Evolutionary conservation across 352 stramenopile genomes (phyloP), one percentile per base, ranked within the genome.

Genomic region (Pythium brassicae): DNA sequence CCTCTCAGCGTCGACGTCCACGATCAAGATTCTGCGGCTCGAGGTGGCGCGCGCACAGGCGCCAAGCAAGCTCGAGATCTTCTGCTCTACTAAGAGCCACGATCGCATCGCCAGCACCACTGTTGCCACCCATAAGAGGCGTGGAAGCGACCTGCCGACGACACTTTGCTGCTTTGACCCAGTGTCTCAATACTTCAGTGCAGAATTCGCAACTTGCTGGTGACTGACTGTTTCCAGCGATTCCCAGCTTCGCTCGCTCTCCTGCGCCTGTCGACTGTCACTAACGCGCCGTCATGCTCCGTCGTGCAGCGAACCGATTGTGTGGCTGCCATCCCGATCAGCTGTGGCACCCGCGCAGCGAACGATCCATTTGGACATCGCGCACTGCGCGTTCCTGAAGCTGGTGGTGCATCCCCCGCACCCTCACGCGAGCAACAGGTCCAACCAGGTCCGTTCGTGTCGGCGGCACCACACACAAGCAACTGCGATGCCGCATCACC

Each of bases 141-240:
- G 5, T 35, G 5, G 29, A 35, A 35, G 29, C 29, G 29, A 35
- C 29, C 10, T 35, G 29, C 5, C 29, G 10, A 10, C 10, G 29
- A 10, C 19, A 46, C 19, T 19, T 46, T 12, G 20, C 20, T 19
- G 20, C 11, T 49, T 53, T 25, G 70, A 78, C 14, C 19, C 48
- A 14, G 51, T 76, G 11, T 74, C 70, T 44, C 62, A 62, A 4
- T 78, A 74, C 62, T 58, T 76, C 22, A 69, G 61, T 45, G 57
- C 50, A 12, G 45, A 59, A 4, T 78, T 71, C 58, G 45, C 44
- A 26, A 27, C 35, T 35, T 73, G 63, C 27, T 52, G 69, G 66
- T 78, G n/a, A 53, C 40, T 17, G 40, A 45, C 12, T 20, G 19
- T 25, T 8, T 25, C n/a, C 19, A 12, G n/a, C 2, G 1, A 1